Evolutionary conservation across 495 filamentous ascomycete species (phyloP), one percentile per base, ranked within the genome.

Genomic region (Gamarada debralockiae): DNA sequence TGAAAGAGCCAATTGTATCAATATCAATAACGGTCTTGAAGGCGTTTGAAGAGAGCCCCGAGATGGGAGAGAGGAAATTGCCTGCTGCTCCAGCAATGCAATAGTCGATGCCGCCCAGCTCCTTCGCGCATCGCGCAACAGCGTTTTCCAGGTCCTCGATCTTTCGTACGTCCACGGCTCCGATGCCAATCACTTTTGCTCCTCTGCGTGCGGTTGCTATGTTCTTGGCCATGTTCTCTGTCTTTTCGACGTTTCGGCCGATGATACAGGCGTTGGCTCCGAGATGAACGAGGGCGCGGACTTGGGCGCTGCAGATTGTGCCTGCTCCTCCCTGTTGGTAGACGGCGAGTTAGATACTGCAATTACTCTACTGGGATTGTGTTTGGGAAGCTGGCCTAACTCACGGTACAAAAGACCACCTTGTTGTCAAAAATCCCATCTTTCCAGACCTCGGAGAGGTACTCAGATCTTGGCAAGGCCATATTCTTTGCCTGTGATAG

Each of bases 1-100:
- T 95, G 68, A 86, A 98, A 3, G 89, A 93, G 23, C 93, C 93
- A 23, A 96, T 67, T 1, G 96, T 84, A 65, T 98, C 93, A 61
- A 98, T 98, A 40, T 98, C 93, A 57, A 98, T 91, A 36, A 98
- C 93, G 0, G 88, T 76, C 67, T 91, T 96, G 80, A 98, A 96
- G 15, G 89, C 93, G 64, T 97, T 97, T 39, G 85, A 69, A 1
- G 80, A 86, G 3, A 97, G 78, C 52, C 85, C 85, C 20, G 83
- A 73, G 58, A 97, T 89, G 1, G 92, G 86, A 5, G 92, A 86
- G 20, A 98, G 79, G 75, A 98, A 98, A 69, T 98, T 98, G 29
- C 93, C 93, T 12, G 93, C 93, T 24, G 93, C 93, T 44, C 93
- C 93, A 33, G 92, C 92, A 65, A 98, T 91, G n/a, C 95, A 89